Percentiles rank a stretch among this genome's conserved stretches.
phyloP scores from a whole-genome alignment of 169 alveolate species.

The Plasmodium vivax region DNA sequence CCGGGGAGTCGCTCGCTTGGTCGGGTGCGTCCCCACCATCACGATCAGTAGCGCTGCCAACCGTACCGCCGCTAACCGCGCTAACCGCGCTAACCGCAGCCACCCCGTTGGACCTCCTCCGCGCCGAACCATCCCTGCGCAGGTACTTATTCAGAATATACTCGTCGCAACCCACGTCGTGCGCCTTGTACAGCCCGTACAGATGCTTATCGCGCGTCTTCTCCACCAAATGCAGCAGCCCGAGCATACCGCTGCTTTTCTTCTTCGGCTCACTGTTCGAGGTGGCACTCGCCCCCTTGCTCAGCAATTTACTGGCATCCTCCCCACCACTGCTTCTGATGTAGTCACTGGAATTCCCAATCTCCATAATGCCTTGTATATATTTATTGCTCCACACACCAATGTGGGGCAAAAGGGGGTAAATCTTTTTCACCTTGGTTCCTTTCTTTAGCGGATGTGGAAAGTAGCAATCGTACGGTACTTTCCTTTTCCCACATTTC shows the following conservation, averaged over 20 bases:
- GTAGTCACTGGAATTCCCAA: slow-evolving; percentile 20
- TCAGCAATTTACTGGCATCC: neutral
- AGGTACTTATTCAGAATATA: neutral
- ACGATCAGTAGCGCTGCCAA: neutral
- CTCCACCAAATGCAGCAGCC: slow-evolving; percentile 40
- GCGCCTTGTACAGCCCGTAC: slow-evolving; percentile 42
- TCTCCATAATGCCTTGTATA: slow-evolving; percentile 67
- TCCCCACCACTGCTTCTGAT: neutral
- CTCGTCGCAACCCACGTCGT: neutral
- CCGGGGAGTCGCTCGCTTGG: neutral
- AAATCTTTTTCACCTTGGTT: slow-evolving; percentile 28
- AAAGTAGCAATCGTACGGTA: slow-evolving; percentile 24
- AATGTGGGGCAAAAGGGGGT: slow-evolving; percentile 49
- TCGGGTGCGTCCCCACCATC: neutral
- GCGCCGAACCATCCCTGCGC: neutral
- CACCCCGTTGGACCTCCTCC: neutral
- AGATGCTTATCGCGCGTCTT: slow-evolving; percentile 52
- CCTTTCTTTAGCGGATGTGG: slow-evolving; percentile 36
- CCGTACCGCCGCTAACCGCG: neutral
- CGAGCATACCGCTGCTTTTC: neutral
- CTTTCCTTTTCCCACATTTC: neutral
- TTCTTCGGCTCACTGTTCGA: neutral
- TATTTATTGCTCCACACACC: slow-evolving; percentile 39
- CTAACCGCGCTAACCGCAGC: neutral
- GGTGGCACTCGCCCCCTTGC: neutral